Evolutionary conservation across 306 rosid genomes (phyloP), one percentile per base, ranked within the genome.

Genomic region (Rubus parviflorus): DNA sequence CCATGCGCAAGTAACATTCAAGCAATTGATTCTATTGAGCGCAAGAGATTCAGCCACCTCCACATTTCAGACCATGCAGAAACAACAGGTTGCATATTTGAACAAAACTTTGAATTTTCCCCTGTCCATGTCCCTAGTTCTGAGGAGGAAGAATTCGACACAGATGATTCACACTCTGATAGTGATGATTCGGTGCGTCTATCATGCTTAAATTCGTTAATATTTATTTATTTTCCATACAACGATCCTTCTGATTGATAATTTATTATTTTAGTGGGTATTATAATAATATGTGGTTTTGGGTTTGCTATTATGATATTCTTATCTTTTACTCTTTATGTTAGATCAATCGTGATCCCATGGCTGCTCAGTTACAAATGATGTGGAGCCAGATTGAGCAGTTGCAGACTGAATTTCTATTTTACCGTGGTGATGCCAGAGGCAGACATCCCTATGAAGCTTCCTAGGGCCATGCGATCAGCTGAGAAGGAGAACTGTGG

Each of bases 321-420:
- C 68, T 54, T 69, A 7, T 75, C 42, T 49, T 47, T 74, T n/a
- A 2, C 23, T 83, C 15, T 79, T 60, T n/a, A 53, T 72, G 48
- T 68, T 65, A 96, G 99, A 79, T 96, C 81, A 96, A 96, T 46
- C 97, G 99, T 16, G 99, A 96, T 74, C 99, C 98, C 22, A 75
- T 85, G 80, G 91, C 96, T 63, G 89, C 97, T 79, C 96, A 90
- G 68, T 65, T 92, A 71, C 97, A 91, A 76, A 77, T 78, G 83
- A 82, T 96, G 96, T 86, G 92, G 46, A 92, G 90, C 83, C 97
- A 93, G 83, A 88, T 96, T 79, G 99, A 96, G 81, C 99, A 96
- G 64, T 79, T 96, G 83, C 94, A 96, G 68, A 70, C 94, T 71
- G 99, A 92, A 84, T 94, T 96, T 83, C 64, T 91, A 17, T 89